Evolutionary conservation across 208 protist genomes (phyloP).

Genomic region (Acanthamoeba healyi): DNA sequence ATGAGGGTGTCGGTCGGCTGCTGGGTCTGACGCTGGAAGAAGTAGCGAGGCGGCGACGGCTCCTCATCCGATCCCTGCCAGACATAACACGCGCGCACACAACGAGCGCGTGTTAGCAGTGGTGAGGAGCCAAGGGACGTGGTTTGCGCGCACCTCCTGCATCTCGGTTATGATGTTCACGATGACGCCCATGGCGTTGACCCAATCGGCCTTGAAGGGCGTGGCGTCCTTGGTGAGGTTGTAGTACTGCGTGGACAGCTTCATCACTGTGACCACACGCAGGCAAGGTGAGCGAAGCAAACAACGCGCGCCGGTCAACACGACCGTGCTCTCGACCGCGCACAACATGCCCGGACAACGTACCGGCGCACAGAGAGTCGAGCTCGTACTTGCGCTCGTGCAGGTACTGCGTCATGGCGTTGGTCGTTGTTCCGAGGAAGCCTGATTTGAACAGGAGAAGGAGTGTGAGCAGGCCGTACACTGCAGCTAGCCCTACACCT

Average conservation of each 20-base stretch:
- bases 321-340: neutral
- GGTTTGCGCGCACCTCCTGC: neutral
- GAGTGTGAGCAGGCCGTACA: neutral
- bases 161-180: constrained; percentile 51
- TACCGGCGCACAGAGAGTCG: constrained; percentile 77
- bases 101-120: neutral
- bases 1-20: constrained; percentile 59
- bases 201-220: constrained; percentile 63
- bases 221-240: constrained; percentile 52
- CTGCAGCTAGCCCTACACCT: neutral
- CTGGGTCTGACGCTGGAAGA: neutral
- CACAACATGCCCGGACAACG: neutral
- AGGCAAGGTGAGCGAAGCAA: neutral
- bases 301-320: no score
- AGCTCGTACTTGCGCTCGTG: constrained; percentile 86
- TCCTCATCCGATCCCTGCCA: neutral
- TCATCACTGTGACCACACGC: neutral
- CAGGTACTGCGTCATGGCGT: constrained; percentile 69
- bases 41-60: neutral
- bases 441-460: no score
- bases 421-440: neutral
- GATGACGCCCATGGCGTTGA: constrained; percentile 50
- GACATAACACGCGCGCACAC: neutral
- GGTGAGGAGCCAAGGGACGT: neutral
- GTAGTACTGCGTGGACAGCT: constrained; percentile 61